Base-by-base conservation (phyloP, 2,329 filamentous ascomycete species). In the Colletotrichum gigasporum region DNA sequence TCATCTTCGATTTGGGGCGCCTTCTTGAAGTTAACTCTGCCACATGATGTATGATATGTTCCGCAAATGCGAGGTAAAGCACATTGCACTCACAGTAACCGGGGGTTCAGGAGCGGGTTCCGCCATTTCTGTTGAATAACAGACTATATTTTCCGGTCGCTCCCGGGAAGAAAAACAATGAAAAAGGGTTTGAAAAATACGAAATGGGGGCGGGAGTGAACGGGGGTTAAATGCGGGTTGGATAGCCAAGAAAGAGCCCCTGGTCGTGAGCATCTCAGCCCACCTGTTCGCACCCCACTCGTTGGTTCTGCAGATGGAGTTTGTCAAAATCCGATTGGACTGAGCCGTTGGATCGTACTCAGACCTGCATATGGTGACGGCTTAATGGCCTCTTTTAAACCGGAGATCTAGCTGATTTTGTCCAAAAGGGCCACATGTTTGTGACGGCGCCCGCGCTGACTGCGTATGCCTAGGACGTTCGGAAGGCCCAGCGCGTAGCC, bases 321-420 rank as follows among this genome's bases (percentile, higher is more conserved):
- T 47, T 47, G 44, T 30, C 44, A 28, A 47, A 18, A 16, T 11
- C 44, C 24, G 22, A 47, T 47, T 47, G 44, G 44, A 47, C 44
- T 47, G 44, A 8, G 16, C 24, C 24, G 42, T 26, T 45, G 22
- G 14, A 45, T 45, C 42, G 6, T 45, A 7, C 42, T 42, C 22
- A 45, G 10, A 45, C 22, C 42, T 45, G 42, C 42, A 45, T 28
- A 14, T 45, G 20, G 20, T 26, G 22, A 45, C 42, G 42, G 42
- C 22, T 45, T 24, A 45, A 69, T 45, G 42, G 42, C 42, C 42
- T 45, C 12, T 26, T 45, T 45, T n/a, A 45, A 45, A 28, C 42
- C 42, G 42, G 42, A 45, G 42, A 16, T 45, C 22, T 22, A 45
- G 16, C 42, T 45, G 42, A 28, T 26, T 45, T 45, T 14, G 42